A percentile compares a stretch with the other conserved stretches of the same genome.
Conservation (phyloP, 2,329 filamentous ascomycete genomes). For the Pseudogymnoascus sp. region DNA sequence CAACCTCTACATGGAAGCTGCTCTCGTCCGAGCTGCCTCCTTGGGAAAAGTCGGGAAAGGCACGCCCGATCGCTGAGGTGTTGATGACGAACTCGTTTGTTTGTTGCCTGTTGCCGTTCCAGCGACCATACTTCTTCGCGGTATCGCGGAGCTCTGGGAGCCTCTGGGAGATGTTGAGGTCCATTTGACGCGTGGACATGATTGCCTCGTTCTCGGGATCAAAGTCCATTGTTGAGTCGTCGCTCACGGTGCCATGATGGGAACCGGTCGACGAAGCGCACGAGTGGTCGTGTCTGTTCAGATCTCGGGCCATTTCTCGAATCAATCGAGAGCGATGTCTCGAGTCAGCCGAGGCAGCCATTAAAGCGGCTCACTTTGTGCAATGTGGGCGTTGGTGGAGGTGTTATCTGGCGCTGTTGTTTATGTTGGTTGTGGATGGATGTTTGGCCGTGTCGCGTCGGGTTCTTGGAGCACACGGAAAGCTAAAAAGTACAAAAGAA, state of each 20-base stretch:
- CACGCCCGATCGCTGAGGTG: constrained; percentile 36
- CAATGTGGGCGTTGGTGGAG: background rate
- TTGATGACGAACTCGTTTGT: constrained; percentile 32
- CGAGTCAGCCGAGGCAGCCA: constrained; percentile 13
- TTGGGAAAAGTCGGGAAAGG: constrained; percentile 41
- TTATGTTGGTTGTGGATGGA: background rate
- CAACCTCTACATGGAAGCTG: constrained; percentile 42
- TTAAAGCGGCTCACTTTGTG: constrained; percentile 7
- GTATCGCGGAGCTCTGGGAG: constrained; percentile 27
- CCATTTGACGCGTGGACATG: constrained; percentile 19
- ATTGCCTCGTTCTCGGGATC: constrained; percentile 21
- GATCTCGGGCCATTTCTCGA: constrained; percentile 20
- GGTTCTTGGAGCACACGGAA: background rate
- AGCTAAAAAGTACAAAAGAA: background rate
- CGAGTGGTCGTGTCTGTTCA: constrained; percentile 17
- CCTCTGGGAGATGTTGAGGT: constrained; percentile 16
- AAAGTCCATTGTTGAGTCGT: constrained; percentile 21
- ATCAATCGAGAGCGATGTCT: constrained; percentile 15
- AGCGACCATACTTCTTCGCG: constrained; percentile 28
- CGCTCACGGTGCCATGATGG: constrained; percentile 25
- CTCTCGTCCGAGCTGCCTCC: constrained; percentile 36
- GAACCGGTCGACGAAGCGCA: constrained; percentile 24
- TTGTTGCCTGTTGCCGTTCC: constrained; percentile 29
- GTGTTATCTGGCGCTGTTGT: background rate
- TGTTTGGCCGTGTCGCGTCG: background rate